phyloP scores from a whole-genome alignment of 1,139 yeast genomes.

The Pichia sp. region DNA sequence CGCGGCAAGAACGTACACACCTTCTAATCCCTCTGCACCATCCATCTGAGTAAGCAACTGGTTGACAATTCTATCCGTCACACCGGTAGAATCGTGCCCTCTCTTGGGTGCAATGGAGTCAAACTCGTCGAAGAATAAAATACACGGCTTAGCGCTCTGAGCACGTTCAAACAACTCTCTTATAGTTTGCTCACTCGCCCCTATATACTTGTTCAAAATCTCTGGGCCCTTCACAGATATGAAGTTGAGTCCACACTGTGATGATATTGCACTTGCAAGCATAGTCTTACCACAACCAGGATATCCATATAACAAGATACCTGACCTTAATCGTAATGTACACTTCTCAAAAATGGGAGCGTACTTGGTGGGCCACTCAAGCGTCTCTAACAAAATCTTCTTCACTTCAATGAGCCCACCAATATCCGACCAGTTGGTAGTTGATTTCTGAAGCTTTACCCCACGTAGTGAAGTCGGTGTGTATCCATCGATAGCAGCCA shows the following conservation, averaged over 20 bases:
- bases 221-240: slow-evolving; percentile 96
- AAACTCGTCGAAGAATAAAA: slow-evolving; percentile 90
- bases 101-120: slow-evolving; percentile 97
- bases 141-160: slow-evolving; percentile 90
- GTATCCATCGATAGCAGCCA: slow-evolving; percentile 55
- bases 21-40: slow-evolving; percentile 97
- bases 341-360: slow-evolving; percentile 90
- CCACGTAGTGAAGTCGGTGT: slow-evolving; percentile 83
- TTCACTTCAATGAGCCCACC: slow-evolving; percentile 85
- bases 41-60: slow-evolving; percentile 98
- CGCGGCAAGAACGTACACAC: slow-evolving; percentile 94
- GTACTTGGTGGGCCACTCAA: slow-evolving; percentile 96
- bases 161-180: slow-evolving; percentile 93
- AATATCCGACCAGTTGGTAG: slow-evolving; percentile 76
- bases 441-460: slow-evolving; percentile 73
- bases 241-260: slow-evolving; percentile 90
- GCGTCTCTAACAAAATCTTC: slow-evolving; percentile 67
- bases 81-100: slow-evolving; percentile 98
- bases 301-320: slow-evolving; percentile 84
- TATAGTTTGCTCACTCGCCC: slow-evolving; percentile 94
- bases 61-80: slow-evolving; percentile 94
- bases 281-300: slow-evolving; percentile 98
- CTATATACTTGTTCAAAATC: slow-evolving; percentile 89
- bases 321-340: slow-evolving; percentile 82
- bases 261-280: slow-evolving; percentile 89